These are phyloP conservation scores for Pichia manshurica DNA, from an alignment of 805 yeast species.

Conservation along the genomic window DNA sequence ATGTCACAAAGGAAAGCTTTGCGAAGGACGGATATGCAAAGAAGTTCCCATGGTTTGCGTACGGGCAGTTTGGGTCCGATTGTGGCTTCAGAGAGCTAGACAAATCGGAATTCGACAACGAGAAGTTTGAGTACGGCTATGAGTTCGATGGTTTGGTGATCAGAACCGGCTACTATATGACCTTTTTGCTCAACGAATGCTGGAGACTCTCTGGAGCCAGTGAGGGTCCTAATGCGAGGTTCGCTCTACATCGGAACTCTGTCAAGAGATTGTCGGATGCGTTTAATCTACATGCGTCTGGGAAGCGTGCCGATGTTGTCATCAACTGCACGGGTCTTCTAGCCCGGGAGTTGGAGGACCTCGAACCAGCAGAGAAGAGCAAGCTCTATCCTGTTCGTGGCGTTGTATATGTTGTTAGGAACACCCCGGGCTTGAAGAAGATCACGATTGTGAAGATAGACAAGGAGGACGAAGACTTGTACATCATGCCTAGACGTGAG, in stretches of 20 bases:
- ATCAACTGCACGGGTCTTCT: constrained; percentile 55
- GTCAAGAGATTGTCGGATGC: constrained; percentile 46
- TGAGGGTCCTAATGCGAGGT: constrained; percentile 35
- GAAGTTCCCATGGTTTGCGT: constrained; percentile 43
- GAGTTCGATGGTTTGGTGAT: constrained; percentile 35
- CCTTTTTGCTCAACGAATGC: constrained; percentile 30
- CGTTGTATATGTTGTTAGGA: constrained; percentile 49
- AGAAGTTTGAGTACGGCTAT: constrained; percentile 36
- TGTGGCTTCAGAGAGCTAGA: constrained; percentile 32
- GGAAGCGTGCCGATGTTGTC: constrained; percentile 40
- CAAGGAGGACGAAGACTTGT: constrained; percentile 41
- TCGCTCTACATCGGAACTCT: constrained; percentile 38
- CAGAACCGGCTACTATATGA: constrained; percentile 26
- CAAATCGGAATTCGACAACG: constrained; percentile 32
- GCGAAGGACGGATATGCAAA: constrained; percentile 13
- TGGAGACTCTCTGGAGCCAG: constrained; percentile 14
- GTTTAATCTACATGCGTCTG: constrained; percentile 34
- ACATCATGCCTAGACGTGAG: constrained; percentile 65
- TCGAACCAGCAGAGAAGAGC: constrained; percentile 19
- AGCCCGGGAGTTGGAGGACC: constrained; percentile 41
- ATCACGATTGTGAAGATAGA: constrained; percentile 28
- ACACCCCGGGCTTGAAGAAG: constrained; percentile 29
- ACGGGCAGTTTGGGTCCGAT: constrained; percentile 19
- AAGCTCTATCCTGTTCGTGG: constrained; percentile 52
- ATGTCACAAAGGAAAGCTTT: constrained; percentile 19